A percentile compares a stretch with the other conserved stretches of the same genome.
phyloP scores from a whole-genome alignment of 139 green algal genomes.

The Eudorina sp. region DNA sequence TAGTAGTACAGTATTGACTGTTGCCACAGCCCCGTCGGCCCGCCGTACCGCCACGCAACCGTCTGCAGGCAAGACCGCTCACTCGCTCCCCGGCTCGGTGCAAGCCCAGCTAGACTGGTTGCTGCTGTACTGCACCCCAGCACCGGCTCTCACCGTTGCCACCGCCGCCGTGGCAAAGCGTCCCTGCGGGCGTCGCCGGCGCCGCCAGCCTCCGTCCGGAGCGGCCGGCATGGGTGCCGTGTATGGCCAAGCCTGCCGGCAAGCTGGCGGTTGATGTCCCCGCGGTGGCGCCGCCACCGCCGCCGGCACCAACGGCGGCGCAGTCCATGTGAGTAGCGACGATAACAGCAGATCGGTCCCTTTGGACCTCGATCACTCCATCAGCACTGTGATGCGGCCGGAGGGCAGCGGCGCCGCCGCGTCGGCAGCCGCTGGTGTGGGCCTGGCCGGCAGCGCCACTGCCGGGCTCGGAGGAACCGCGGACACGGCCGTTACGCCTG shows the following conservation, averaged over 20 bases:
- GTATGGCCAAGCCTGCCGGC: too few relatives aligned
- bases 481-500: constrained; percentile 20
- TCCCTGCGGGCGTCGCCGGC: constrained; percentile 8
- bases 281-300: too few relatives aligned
- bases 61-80: constrained; percentile 6
- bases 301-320: neutral
- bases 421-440: neutral
- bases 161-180: neutral
- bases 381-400: neutral
- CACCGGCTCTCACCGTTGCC: neutral
- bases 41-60: too few relatives aligned
- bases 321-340: constrained; percentile 5
- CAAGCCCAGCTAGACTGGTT: neutral
- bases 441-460: neutral
- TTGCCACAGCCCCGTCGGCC: too few relatives aligned
- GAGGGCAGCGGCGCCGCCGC: neutral
- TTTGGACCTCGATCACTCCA: constrained; percentile 33
- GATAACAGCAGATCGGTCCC: constrained; percentile 34
- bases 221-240: too few relatives aligned
- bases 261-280: too few relatives aligned
- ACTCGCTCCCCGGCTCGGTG: neutral
- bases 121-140: neutral
- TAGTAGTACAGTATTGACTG: too few relatives aligned
- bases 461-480: neutral
- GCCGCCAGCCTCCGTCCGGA: too few relatives aligned